phyloP scores from a whole-genome alignment of 2,329 filamentous ascomycete genomes.

The Exserohilum turcica region DNA sequence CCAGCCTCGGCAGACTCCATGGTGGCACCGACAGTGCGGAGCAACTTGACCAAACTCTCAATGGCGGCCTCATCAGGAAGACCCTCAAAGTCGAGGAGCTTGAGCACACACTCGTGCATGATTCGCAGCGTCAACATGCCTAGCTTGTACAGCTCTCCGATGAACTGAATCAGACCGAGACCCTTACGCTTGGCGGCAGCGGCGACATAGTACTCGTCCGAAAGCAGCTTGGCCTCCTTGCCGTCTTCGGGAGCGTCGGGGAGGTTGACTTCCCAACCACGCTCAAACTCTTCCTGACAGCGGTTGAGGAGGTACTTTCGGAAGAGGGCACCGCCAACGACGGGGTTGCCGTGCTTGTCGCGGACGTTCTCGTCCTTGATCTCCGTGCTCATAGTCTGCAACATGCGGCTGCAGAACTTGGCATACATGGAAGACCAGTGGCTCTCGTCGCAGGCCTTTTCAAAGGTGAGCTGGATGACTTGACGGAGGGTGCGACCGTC shows the following conservation, averaged over 20 bases:
- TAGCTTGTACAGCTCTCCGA: conserved; percentile 98
- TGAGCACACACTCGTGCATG: conserved; percentile 99
- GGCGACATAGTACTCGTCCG: conserved; percentile 94
- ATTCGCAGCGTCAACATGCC: conserved; percentile 98
- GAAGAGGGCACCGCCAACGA: conserved; percentile 93
- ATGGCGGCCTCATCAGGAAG: conserved; percentile 94
- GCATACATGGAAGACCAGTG: conserved; percentile 99
- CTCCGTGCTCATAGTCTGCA: conserved; percentile 80
- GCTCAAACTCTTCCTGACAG: conserved; percentile 98
- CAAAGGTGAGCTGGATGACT: conserved; percentile 98
- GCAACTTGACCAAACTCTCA: conserved; percentile 90
- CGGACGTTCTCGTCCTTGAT: conserved; percentile 94
- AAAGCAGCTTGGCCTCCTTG: conserved; percentile 85
- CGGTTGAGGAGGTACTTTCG: conserved; percentile 98
- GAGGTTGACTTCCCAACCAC: conserved; percentile 91
- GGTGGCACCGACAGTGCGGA: conserved; percentile 87
- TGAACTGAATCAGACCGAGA: conserved; percentile 97
- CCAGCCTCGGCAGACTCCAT: conserved; percentile 83
- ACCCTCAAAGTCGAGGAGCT: conserved; percentile 93
- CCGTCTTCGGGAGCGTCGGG: conserved; percentile 76
- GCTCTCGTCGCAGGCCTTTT: conserved; percentile 97
- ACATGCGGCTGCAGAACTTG: conserved; percentile 97
- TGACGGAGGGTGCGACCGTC: conserved; percentile 95
- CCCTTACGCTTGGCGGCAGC: conserved; percentile 95
- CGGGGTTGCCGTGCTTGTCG: conserved; percentile 85